These are phyloP conservation scores for Quercus wislizeni DNA, from an alignment of 306 rosid species.

Conservation along the genomic window DNA sequence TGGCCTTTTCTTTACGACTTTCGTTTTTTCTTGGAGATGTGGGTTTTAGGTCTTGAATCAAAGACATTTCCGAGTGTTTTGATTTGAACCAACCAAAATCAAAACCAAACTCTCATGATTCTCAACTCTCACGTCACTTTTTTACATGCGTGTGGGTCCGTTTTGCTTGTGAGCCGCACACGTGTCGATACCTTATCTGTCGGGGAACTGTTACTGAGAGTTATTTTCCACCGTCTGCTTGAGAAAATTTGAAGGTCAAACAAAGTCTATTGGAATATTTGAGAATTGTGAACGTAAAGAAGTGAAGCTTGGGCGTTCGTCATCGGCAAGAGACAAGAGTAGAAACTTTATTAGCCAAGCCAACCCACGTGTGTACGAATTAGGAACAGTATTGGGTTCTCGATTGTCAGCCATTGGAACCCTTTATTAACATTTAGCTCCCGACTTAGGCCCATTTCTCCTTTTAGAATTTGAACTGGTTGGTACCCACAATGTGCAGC, in stretches of 20 bases:
- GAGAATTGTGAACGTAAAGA: neutral
- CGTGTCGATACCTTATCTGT: neutral
- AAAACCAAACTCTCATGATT: neutral
- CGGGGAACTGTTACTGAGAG: neutral
- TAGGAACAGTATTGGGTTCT: too few species aligned
- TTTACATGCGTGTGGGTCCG: neutral
- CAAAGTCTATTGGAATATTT: neutral
- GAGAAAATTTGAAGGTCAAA: neutral
- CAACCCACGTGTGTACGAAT: too few species aligned
- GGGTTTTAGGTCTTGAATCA: constrained; percentile 6
- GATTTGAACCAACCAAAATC: neutral
- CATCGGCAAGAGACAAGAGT: too few species aligned
- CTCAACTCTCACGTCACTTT: neutral
- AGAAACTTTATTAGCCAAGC: too few species aligned
- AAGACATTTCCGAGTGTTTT: neutral
- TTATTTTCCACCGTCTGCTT: neutral
- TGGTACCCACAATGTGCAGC: neutral
- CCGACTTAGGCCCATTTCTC: neutral
- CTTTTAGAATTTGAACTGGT: neutral
- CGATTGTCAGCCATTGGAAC: too few species aligned
- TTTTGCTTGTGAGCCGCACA: neutral
- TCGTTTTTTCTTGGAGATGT: constrained; percentile 9
- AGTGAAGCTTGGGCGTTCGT: too few species aligned
- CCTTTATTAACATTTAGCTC: too few species aligned
- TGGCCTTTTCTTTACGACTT: neutral